A percentile compares a stretch with the other conserved stretches of the same genome.
These are phyloP conservation scores for Silene uniflora DNA, from an alignment of 148 eudicot species.

Conservation along the genomic window DNA sequence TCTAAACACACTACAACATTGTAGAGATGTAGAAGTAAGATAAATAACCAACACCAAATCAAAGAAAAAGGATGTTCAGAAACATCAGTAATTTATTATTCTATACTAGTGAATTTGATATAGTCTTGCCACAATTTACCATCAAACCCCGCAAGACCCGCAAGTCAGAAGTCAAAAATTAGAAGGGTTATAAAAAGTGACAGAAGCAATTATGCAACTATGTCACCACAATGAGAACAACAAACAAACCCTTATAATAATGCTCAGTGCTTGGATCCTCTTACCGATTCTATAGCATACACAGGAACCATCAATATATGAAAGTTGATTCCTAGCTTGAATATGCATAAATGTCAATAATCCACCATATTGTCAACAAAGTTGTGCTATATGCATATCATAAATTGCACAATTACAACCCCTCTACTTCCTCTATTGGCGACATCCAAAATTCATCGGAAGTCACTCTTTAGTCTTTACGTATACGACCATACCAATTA, in stretches of 20 bases:
- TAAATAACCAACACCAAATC: neutral
- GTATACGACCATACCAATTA: no score
- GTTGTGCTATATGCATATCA: no score
- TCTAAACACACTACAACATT: neutral
- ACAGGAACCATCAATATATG: constrained; percentile 97
- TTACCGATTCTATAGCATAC: constrained; percentile 94
- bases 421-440: no score
- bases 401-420: no score
- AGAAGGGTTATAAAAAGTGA: neutral
- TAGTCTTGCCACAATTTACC: neutral
- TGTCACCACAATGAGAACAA: neutral
- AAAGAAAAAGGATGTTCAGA: neutral
- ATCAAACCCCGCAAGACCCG: neutral
- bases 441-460: no score
- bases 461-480: no score
- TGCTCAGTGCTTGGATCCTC: constrained; percentile 17
- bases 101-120: neutral
- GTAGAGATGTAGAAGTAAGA: neutral
- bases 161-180: neutral
- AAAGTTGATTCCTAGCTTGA: no score
- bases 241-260: constrained; percentile 7
- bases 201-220: no score
- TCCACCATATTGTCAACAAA: no score
- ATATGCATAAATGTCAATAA: no score
- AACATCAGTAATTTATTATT: neutral